These are phyloP conservation scores for Dioscorea alata DNA, from an alignment of 106 monocot species.

Conservation along the genomic window DNA sequence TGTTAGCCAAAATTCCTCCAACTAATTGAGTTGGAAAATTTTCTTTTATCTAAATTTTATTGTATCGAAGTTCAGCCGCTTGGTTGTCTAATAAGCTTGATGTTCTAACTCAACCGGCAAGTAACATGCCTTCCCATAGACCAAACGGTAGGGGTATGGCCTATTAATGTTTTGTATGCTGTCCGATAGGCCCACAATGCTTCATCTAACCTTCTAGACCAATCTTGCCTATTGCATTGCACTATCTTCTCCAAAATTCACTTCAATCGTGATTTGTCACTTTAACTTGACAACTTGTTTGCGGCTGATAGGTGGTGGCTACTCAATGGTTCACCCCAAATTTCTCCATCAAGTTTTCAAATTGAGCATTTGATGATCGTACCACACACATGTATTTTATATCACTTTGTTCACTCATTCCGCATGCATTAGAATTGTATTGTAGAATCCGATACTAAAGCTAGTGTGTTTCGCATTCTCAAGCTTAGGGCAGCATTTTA, in stretches of 20 bases:
- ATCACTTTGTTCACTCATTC: too few relatives aligned
- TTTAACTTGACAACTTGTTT: background rate
- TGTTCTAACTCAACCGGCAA: conserved; percentile 2
- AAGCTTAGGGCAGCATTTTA: too few relatives aligned
- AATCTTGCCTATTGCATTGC: background rate
- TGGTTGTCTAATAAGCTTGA: conserved; percentile 5
- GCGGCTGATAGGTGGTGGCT: background rate
- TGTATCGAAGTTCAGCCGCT: background rate
- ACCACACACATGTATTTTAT: too few relatives aligned
- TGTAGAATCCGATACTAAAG: too few relatives aligned
- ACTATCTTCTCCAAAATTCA: conserved; percentile 3
- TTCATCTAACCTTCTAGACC: background rate
- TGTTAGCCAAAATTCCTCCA: background rate
- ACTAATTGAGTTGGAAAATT: background rate
- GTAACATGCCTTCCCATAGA: conserved; percentile 7
- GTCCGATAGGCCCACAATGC: conserved; percentile 9
- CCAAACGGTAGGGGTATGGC: background rate
- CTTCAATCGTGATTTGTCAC: background rate
- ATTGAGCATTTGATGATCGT: too few relatives aligned
- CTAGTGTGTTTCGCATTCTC: too few relatives aligned
- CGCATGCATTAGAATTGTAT: too few relatives aligned
- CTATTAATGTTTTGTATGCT: conserved; percentile 2
- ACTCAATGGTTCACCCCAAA: background rate
- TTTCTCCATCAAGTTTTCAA: too few relatives aligned
- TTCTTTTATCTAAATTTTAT: background rate